Percentiles rank a stretch among this genome's conserved stretches.
Conservation (phyloP, 106 monocot genomes). For the Alisma plantagoaquatica region DNA sequence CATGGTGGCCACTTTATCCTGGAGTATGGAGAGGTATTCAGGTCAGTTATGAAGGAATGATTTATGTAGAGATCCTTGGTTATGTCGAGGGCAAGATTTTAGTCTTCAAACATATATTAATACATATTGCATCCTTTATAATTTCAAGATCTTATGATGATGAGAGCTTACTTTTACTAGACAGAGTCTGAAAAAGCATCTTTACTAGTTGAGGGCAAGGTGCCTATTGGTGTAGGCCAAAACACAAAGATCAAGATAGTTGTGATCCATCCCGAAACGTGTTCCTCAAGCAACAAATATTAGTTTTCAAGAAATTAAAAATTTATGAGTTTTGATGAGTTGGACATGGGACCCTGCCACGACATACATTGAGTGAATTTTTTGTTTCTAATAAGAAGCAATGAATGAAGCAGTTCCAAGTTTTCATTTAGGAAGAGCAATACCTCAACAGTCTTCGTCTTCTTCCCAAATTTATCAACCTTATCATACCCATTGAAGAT, state of each 20-base stretch:
- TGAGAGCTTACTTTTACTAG: conserved; percentile 80
- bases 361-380: too few species aligned
- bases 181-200: conserved; percentile 60
- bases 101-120: not conserved
- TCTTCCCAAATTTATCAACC: too few species aligned
- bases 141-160: conserved; percentile 69
- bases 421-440: too few species aligned
- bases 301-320: too few species aligned
- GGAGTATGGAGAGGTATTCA: conserved; percentile 53
- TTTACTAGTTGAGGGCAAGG: conserved; percentile 33
- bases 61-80: not conserved
- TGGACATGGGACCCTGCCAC: too few species aligned
- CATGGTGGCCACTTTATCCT: conserved; percentile 56
- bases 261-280: too few species aligned
- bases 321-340: too few species aligned
- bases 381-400: too few species aligned
- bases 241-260: conserved; percentile 59
- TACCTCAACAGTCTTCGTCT: too few species aligned
- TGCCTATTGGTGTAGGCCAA: conserved; percentile 66
- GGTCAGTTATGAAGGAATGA: conserved; percentile 22
- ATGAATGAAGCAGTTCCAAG: too few species aligned
- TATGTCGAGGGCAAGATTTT: not conserved
- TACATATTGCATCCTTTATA: not conserved
- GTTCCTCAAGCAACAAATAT: too few species aligned
- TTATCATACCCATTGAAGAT: too few species aligned